Evolutionary conservation across 164 flowering plant species (phyloP), one percentile per base, ranked within the genome.

Genomic region (Stephania cephalantha): DNA sequence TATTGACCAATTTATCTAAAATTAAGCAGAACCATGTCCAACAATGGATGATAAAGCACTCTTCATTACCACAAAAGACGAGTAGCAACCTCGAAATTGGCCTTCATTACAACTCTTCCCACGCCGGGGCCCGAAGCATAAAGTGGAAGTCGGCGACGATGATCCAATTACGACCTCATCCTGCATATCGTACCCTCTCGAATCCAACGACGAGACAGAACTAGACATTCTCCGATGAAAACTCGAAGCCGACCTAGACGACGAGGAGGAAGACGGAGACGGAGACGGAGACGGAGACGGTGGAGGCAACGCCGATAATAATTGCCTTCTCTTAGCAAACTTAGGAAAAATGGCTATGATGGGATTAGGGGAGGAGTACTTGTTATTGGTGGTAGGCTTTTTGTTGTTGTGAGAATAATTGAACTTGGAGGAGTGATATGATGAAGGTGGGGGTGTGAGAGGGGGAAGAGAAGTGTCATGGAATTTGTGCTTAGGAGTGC

Each of bases 361-460:
- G 69, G 73, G 31, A 61, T 64, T 11, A 55, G 78, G 77, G 61
- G 68, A 73, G 74, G 64, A 71, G 25, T 25, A 25, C 77, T 72
- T 75, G 42, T 81, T 64, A 50, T 11, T 31, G 58, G 80, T 85
- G 50, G 74, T 81, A 6, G 0, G 42, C 42, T 80, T 66, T 1
- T 71, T 63, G 25, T 78, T 61, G 52, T 61, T 61, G n/a, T 18
- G 9, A n/a, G 20, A 18, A 7, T 44, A 18, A 7, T 44, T 71
- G 70, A 76, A 72, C 42, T 71, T 75, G 35, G 52, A 71, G 35
- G 52, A 71, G 18, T 69, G 74, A 76, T 79, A 25, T 25, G 0
- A 89, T 5, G 95, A 87, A 55, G 95, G 95, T 69, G 92, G 95
- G 10, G 95, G 95, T 20, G 92, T 88, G 64, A 89, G 86, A 68